Percentiles rank a stretch among this genome's conserved stretches.
Evolutionary conservation across 345 rosid species (phyloP).

Genomic region (Erodium maritimum): DNA sequence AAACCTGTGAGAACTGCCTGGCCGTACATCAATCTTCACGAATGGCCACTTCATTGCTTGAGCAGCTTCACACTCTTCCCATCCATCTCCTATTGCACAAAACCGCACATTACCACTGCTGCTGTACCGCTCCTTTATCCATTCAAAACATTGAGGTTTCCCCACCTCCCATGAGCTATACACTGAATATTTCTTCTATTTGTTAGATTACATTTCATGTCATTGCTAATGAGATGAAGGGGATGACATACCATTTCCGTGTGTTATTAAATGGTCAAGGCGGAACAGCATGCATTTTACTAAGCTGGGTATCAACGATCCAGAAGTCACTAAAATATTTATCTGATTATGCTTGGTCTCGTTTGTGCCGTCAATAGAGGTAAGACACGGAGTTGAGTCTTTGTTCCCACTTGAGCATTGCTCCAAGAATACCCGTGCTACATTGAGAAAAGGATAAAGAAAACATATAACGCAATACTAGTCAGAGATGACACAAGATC

Average conservation of each 20-base stretch:
- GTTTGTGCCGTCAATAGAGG: slow-evolving; percentile 12
- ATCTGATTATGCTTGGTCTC: slow-evolving; percentile 23
- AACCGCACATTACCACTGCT: slow-evolving; percentile 33
- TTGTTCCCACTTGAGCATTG: slow-evolving; percentile 46
- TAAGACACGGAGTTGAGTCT: slow-evolving; percentile 13
- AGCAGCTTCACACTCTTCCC: slow-evolving; percentile 88
- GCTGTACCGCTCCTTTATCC: slow-evolving; percentile 53
- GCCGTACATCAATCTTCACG: slow-evolving; percentile 56
- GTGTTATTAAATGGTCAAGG: slow-evolving; percentile 42
- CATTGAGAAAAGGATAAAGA: slow-evolving; percentile 16
- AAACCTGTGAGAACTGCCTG: slow-evolving; percentile 53
- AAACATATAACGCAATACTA: slow-evolving; percentile 7
- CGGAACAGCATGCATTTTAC: slow-evolving; percentile 77
- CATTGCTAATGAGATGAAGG: neutral
- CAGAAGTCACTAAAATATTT: slow-evolving; percentile 77
- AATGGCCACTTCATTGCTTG: slow-evolving; percentile 82
- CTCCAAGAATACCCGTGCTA: slow-evolving; percentile 65
- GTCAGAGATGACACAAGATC: neutral
- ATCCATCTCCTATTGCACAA: slow-evolving; percentile 76
- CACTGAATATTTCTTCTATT: slow-evolving; percentile 24
- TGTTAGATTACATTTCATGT: neutral
- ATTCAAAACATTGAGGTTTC: slow-evolving; percentile 59
- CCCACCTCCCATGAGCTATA: slow-evolving; percentile 81
- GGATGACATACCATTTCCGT: slow-evolving; percentile 47
- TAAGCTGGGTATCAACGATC: slow-evolving; percentile 81